Evolutionary conservation across 2,329 filamentous ascomycete species (phyloP).

Genomic region (Fusarium annulatum): DNA sequence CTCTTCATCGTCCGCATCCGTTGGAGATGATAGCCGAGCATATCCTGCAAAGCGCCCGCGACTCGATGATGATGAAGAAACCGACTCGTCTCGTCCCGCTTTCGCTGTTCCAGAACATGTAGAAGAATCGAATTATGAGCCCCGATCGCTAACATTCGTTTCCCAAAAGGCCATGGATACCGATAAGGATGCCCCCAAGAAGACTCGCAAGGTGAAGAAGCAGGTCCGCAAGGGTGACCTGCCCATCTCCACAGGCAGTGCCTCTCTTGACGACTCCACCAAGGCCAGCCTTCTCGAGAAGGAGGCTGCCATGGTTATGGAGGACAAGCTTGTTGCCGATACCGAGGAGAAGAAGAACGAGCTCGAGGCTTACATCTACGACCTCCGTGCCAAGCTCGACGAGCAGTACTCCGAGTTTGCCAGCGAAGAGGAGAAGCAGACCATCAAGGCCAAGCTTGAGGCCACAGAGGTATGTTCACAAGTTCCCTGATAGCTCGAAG

Average conservation of each 20-base stretch:
- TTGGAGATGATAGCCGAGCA: slow-evolving; percentile 30
- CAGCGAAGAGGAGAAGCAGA: slow-evolving; percentile 91
- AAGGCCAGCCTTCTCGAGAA: slow-evolving; percentile 80
- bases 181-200: slow-evolving; percentile 79
- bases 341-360: slow-evolving; percentile 99
- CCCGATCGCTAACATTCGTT: slow-evolving; percentile 43
- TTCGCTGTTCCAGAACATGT: slow-evolving; percentile 3
- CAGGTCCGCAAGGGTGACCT: slow-evolving; percentile 98
- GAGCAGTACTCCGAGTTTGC: slow-evolving; percentile 90
- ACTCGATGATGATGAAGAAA: slow-evolving; percentile 11
- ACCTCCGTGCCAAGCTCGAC: slow-evolving; percentile 94
- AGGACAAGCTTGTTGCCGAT: slow-evolving; percentile 97
- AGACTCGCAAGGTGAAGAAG: slow-evolving; percentile 99
- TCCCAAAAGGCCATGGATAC: slow-evolving; percentile 81
- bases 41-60: slow-evolving; percentile 37
- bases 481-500: neutral
- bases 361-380: slow-evolving; percentile 97
- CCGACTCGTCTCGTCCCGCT: neutral
- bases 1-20: slow-evolving; percentile 18
- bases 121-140: slow-evolving; percentile 9
- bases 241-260: slow-evolving; percentile 84
- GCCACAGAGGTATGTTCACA: slow-evolving; percentile 79
- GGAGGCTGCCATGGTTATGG: slow-evolving; percentile 92
- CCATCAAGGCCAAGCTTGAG: slow-evolving; percentile 85
- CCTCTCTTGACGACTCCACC: slow-evolving; percentile 76